Base-by-base conservation (phyloP, 176 grass and related monocot genomes). In the Zea mays region DNA sequence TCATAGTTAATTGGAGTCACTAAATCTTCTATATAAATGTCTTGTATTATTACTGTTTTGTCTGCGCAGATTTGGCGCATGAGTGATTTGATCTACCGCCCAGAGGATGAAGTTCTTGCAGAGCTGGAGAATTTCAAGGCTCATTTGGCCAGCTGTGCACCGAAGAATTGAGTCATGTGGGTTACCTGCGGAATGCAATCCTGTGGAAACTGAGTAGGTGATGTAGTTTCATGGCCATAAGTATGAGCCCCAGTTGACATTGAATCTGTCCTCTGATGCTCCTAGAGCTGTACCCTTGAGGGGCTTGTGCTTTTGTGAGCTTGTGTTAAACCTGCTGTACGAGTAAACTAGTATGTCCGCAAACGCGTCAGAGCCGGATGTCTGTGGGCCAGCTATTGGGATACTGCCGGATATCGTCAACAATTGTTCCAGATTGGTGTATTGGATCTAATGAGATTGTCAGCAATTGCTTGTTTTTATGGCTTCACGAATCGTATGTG, bases 111-210 rank as follows among this genome's bases (percentile, higher is more conserved):
- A 69, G 92, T 92, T 78, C 73, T 94, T 62, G 35, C 83, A n/a
- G 96, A 98, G 58, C 71, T 94, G 79, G 87, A 99, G 86, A 93
- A 81, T 41, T 99, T 95, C 84, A 99, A 92, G 78, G 6, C 88
- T 41, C 87, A 92, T 80, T 64, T 89, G 46, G 61, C 84, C 49
- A 79, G 83, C 74, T 99, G 90, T 60, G 47, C 70, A 20, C 85
- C 92, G 0, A 89, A 84, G 77, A 35, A 57, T 20, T 96, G 83
- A 85, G 83, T 60, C 57, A 71, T 79, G 45, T 87, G 73, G 27
- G 27, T 27, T 27, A 27, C 27, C 27, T 27, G 27, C 27, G 27
- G 27, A 27, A 27, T 27, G 27, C 27, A 27, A 27, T 27, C 27
- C 27, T 27, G 27, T 27, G 27, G 27, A 19, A 59, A 82, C 51